These are phyloP conservation scores for Elsinoe fawcettii DNA, from an alignment of 2,329 filamentous ascomycete genomes.

Conservation along the genomic window DNA sequence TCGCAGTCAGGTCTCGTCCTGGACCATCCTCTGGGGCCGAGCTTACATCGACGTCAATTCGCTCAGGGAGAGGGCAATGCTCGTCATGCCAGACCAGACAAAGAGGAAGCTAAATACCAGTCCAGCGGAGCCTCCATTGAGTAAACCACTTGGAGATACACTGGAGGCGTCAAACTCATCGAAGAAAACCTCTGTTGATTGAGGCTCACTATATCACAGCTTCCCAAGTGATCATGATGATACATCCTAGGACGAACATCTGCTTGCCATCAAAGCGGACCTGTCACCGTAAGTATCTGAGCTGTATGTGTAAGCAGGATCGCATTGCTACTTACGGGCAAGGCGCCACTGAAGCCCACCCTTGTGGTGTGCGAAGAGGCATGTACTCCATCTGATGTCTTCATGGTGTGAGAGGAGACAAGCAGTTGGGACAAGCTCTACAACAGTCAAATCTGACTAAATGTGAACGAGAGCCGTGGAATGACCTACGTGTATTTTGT, in stretches of 20 bases:
- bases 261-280: neutral
- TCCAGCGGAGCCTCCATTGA: slow-evolving; percentile 22
- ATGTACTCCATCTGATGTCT: too few relatives aligned
- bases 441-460: too few relatives aligned
- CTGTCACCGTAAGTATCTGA: neutral
- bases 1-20: neutral
- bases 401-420: too few relatives aligned
- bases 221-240: neutral
- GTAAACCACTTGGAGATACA: neutral
- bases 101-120: slow-evolving; percentile 28
- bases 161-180: neutral
- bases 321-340: neutral
- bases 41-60: slow-evolving; percentile 41
- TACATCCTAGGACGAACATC: neutral
- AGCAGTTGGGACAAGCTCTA: too few relatives aligned
- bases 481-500: too few relatives aligned
- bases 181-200: neutral
- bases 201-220: neutral
- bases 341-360: neutral
- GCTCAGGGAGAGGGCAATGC: slow-evolving; percentile 23
- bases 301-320: neutral
- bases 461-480: too few relatives aligned
- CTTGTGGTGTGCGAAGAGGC: neutral
- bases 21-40: neutral
- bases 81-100: slow-evolving; percentile 28